Percentiles rank a stretch among this genome's conserved stretches.
Conservation (phyloP, 257 asterid genomes). For the Solanum appendiculatum region DNA sequence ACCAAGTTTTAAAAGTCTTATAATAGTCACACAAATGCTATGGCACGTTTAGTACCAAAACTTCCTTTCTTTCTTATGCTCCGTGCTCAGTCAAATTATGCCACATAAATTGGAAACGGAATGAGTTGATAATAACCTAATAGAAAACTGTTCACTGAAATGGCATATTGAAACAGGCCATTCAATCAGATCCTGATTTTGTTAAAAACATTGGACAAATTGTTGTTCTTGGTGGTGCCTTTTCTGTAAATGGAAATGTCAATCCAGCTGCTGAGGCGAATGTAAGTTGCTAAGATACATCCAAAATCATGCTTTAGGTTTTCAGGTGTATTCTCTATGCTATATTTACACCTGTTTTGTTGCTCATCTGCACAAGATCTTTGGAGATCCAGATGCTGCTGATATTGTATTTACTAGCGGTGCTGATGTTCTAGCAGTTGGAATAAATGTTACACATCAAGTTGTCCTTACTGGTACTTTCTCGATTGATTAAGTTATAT, state of each 20-base stretch:
- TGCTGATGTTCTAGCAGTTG: constrained; percentile 91
- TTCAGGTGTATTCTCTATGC: not conserved
- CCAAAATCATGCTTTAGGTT: not conserved
- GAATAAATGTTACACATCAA: constrained; percentile 92
- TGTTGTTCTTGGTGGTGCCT: constrained; percentile 94
- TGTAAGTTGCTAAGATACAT: constrained; percentile 36
- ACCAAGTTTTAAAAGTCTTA: not conserved
- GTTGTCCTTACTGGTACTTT: constrained; percentile 74
- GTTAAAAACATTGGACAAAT: constrained; percentile 67
- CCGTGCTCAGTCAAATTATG: not conserved
- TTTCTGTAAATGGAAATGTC: constrained; percentile 92
- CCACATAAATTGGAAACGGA: not conserved
- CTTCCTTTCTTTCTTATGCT: not conserved
- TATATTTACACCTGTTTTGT: not conserved
- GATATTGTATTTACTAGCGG: constrained; percentile 96
- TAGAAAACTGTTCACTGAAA: not conserved
- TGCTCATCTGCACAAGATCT: constrained; percentile 43
- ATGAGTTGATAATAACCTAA: not conserved
- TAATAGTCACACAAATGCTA: not conserved
- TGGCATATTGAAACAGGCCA: constrained; percentile 52
- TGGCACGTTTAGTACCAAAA: not conserved
- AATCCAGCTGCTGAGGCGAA: constrained; percentile 99
- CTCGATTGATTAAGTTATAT: not conserved
- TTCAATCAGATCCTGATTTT: constrained; percentile 79
- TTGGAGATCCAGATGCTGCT: constrained; percentile 99